Evolutionary conservation across 1,139 yeast genomes (phyloP).

Genomic region (Magnusiomyces sp.): DNA sequence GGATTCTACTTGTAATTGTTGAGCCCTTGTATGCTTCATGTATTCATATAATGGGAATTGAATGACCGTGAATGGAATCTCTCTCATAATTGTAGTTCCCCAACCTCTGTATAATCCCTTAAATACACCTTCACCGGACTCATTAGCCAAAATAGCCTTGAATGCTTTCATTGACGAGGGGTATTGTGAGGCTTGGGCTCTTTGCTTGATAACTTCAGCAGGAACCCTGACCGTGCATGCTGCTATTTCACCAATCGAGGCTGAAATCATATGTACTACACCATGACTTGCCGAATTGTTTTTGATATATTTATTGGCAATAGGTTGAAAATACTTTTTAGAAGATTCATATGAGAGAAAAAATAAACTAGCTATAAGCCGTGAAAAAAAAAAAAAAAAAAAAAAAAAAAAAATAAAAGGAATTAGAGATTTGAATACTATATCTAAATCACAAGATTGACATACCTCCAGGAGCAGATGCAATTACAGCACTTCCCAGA

Average conservation of each 20-base stretch:
- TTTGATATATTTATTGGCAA: constrained; percentile 21
- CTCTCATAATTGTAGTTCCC: constrained; percentile 85
- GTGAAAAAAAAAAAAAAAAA: background rate
- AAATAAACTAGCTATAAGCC: constrained; percentile 64
- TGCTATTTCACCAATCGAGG: constrained; percentile 82
- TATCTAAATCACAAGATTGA: background rate
- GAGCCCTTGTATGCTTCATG: constrained; percentile 47
- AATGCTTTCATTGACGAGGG: constrained; percentile 60
- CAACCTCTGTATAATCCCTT: constrained; percentile 87
- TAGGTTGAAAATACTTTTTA: constrained; percentile 48
- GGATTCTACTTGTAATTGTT: constrained; percentile 23
- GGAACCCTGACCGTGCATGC: constrained; percentile 95
- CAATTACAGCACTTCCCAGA: constrained; percentile 85
- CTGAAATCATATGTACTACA: constrained; percentile 69
- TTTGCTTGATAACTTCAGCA: constrained; percentile 89
- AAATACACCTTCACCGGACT: constrained; percentile 67
- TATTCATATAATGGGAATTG: constrained; percentile 91
- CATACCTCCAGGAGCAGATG: constrained; percentile 70
- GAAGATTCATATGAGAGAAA: constrained; percentile 80
- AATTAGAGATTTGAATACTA: background rate
- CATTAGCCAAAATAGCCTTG: constrained; percentile 47
- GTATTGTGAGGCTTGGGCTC: constrained; percentile 71
- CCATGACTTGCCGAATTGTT: constrained; percentile 36
- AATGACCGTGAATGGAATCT: constrained; percentile 89
- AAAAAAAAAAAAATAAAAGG: background rate